Base-by-base conservation (phyloP, 495 filamentous ascomycete species). In the Penicillium antarcticum region DNA sequence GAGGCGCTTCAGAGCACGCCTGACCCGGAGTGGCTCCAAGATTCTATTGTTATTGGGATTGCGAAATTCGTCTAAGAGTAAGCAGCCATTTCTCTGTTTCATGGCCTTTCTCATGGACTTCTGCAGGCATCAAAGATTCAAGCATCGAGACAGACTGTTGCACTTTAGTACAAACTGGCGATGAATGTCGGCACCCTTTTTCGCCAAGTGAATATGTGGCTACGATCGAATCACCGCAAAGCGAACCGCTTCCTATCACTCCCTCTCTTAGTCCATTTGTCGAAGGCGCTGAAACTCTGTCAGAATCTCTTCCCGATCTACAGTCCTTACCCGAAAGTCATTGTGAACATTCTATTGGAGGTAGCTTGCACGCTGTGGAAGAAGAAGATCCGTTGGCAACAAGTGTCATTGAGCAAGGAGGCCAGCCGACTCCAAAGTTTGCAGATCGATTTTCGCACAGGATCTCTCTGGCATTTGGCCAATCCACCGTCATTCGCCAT, bases 401-500 rank as follows among this genome's bases (percentile, higher is more conserved):
- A 29, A 42, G 29, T 23, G 7, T n/a, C 29, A 41, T 9, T 36
- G 50, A 51, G n/a, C 33, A 51, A 19, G 29, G 56, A 44, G 45
- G 41, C 41, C 35, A 26, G n/a, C 41, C 56, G 40, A 50, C 59
- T 45, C 42, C 66, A 19, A 69, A 60, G 39, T 61, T 79, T 14
- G 61, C 71, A 43, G 61, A 69, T 39, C 72, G 76, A 24, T 57
- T 84, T 14, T 73, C 78, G 2, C 70, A 70, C 32, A 82, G 71
- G 52, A 41, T 83, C 16, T 83, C 79, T 0, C 61, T 64, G 10
- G 65, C 75, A 3, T 75, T 83, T 51, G 73, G 73, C 0, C 71
- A 76, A 23, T 72, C 76, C 16, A 85, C 81, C 12, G 75, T 83
- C 4, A 75, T 85, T 35, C 79, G 72, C 42, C 78, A 79, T 11